These are phyloP conservation scores for Aspergillus flavus DNA, from an alignment of 2,329 filamentous ascomycete genomes.

Conservation along the genomic window DNA sequence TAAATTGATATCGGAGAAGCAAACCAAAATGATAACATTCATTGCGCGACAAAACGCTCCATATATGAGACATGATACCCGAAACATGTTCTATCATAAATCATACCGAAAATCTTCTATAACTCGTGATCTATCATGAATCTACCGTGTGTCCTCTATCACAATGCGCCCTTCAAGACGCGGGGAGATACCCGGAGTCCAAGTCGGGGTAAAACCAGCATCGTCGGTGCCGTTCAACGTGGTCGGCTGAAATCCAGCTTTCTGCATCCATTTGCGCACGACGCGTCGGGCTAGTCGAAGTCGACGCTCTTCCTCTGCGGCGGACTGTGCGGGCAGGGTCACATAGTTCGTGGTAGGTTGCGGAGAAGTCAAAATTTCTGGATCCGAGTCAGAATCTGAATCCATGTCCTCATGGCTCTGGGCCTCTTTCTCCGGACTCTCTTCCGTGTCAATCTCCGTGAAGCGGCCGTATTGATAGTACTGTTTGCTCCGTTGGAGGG, in stretches of 20 bases:
- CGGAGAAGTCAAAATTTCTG: conserved; percentile 40
- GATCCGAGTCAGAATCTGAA: conserved; percentile 47
- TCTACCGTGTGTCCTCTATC: conserved; percentile 19
- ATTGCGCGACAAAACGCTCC: background rate
- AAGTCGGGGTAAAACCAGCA: conserved; percentile 64
- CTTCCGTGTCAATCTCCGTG: conserved; percentile 19
- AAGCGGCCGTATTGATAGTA: conserved; percentile 38
- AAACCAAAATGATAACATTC: background rate
- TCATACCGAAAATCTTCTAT: background rate
- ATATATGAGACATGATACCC: background rate
- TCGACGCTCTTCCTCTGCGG: conserved; percentile 57
- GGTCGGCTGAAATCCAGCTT: conserved; percentile 62
- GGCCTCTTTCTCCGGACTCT: conserved; percentile 46
- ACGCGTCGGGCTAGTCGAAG: conserved; percentile 69
- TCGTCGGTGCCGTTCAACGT: conserved; percentile 54
- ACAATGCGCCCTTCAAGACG: conserved; percentile 74
- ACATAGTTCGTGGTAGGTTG: conserved; percentile 39
- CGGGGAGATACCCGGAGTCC: conserved; percentile 80
- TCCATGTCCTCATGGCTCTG: conserved; percentile 46
- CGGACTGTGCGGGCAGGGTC: conserved; percentile 39
- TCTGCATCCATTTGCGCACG: conserved; percentile 71
- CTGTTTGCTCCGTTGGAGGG: conserved; percentile 25
- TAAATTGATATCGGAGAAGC: background rate
- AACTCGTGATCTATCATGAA: background rate
- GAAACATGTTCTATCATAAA: conserved; percentile 5